Conservation (phyloP, 2,329 filamentous ascomycete species). For the Byssochlamys sp. region DNA sequence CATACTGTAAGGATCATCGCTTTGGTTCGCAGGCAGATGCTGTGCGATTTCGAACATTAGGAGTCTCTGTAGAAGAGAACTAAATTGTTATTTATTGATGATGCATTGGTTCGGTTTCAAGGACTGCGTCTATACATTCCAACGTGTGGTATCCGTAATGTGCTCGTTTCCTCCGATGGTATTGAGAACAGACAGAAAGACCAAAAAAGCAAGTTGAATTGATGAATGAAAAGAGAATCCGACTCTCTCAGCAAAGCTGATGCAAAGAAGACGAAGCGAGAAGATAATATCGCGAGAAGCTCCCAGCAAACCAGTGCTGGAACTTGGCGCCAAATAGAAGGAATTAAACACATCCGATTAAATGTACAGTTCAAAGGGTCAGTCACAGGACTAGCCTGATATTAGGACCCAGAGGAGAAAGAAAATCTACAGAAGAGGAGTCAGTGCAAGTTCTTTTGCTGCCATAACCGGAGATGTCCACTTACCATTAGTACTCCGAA, state of each 20-base stretch:
- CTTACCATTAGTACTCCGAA: slow-evolving; percentile 69
- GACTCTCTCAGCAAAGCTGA: neutral
- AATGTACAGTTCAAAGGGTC: neutral
- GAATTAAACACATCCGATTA: neutral
- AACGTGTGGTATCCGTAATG: neutral
- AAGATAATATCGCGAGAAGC: neutral
- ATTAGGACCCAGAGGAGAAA: slow-evolving; percentile 61
- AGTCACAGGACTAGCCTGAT: slow-evolving; percentile 18
- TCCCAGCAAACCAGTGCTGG: neutral
- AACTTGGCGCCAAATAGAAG: no score
- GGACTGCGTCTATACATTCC: neutral
- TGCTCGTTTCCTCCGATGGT: neutral
- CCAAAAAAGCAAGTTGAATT: neutral
- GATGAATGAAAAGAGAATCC: neutral
- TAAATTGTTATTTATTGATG: neutral
- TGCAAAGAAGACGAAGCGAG: neutral
- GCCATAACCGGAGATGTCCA: neutral
- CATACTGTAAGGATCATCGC: no score
- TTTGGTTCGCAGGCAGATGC: no score
- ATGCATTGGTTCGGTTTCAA: neutral
- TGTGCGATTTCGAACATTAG: no score
- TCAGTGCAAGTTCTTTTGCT: neutral
- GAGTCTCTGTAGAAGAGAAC: neutral
- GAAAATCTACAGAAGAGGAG: slow-evolving; percentile 2
- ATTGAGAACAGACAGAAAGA: neutral